Evolutionary conservation across 306 rosid genomes (phyloP), one percentile per base, ranked within the genome.

Genomic region (Casuarina glauca): DNA sequence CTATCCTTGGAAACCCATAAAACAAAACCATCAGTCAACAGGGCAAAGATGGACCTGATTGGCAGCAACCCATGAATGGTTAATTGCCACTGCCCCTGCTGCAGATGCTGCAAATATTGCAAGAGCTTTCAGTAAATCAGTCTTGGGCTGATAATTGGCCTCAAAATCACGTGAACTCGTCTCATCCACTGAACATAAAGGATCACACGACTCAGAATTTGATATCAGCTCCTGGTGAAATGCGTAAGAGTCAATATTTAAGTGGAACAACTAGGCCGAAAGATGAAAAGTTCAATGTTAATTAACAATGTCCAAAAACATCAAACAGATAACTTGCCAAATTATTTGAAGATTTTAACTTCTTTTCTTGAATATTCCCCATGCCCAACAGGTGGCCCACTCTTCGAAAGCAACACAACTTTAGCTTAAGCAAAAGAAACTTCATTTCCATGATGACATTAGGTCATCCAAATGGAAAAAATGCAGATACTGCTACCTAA

Each of bases 21-120:
- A 67, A 76, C 51, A 9, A 39, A 78, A 70, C 44, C 66, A 44
- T 70, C 43, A 76, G 19, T 49, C 74, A 69, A 55, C 71, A 85
- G 66, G 70, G 72, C 51, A 77, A 67, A 68, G 35, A 77, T n/a
- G 46, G 57, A 95, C 97, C 97, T 95, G 99, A 89, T 95, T 93
- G 39, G 95, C 87, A 4, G 97, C 97, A 75, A 93, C 97, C 99
- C 97, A 95, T 58, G 97, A 93, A 2, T 91, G 97, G 82, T 88
- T 93, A 84, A 95, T 95, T 82, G 97, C 97, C 73, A 90, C 79
- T 7, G 92, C 76, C 73, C 99, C 99, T 69, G 87, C 81, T 73
- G 78, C 86, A 72, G 96, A 89, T 36, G 85, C 91, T 6, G 87
- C 93, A 82, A 93, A 69, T 80, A 95, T 50, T 70, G 97, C 97